These are phyloP conservation scores for Malassezia caprae DNA, from an alignment of 1,284 basidiomycete species.

Conservation along the genomic window DNA sequence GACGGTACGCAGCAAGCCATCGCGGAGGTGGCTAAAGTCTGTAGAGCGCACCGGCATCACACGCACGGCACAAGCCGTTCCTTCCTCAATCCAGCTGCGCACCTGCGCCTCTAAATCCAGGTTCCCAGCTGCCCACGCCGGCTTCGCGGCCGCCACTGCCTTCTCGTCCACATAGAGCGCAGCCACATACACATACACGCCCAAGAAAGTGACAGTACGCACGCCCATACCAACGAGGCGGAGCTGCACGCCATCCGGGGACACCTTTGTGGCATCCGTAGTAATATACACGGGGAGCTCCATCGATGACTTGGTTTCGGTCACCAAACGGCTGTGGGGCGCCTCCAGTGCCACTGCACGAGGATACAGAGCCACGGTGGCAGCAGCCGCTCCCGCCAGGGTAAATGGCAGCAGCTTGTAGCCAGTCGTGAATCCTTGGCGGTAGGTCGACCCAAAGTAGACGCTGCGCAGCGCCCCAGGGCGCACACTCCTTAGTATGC, in stretches of 20 bases:
- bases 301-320: slow-evolving; percentile 5
- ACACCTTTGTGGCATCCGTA: neutral
- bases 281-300: neutral
- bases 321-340: slow-evolving; percentile 1
- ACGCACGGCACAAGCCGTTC: slow-evolving; percentile 23
- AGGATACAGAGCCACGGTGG: neutral
- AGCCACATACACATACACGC: slow-evolving; percentile 71
- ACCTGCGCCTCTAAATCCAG: slow-evolving; percentile 20
- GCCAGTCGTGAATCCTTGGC: neutral
- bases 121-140: neutral
- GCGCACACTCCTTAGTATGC: neutral
- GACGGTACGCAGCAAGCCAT: slow-evolving; percentile 67
- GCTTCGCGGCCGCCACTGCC: neutral
- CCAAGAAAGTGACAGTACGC: slow-evolving; percentile 68
- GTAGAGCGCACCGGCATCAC: slow-evolving; percentile 68
- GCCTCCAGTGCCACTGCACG: slow-evolving; percentile 4
- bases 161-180: slow-evolving; percentile 70
- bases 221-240: slow-evolving; percentile 70
- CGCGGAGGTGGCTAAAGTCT: slow-evolving; percentile 68
- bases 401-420: neutral
- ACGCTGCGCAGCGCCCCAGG: neutral
- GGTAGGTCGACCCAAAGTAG: neutral
- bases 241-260: slow-evolving; percentile 44
- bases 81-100: slow-evolving; percentile 22
- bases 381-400: neutral